Base-by-base conservation (phyloP, 108 stramenopile genomes). In the Nitzschia sp. region DNA sequence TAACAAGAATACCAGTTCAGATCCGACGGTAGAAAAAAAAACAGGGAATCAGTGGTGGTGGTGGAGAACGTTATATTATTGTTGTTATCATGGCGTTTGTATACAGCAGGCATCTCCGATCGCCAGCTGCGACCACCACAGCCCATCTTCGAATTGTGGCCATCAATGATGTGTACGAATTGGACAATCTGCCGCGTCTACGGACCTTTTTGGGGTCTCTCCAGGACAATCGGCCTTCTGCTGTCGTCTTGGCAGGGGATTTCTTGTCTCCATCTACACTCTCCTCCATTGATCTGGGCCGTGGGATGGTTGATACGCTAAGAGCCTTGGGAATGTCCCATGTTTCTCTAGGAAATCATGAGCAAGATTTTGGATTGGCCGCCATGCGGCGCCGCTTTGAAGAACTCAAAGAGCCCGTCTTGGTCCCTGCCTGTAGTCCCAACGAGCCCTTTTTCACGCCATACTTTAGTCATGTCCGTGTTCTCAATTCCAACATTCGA, bases 261-360 rank as follows among this genome's bases (percentile, higher is more conserved):
- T 93, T 93, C 63, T 41, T 90, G 1, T 77, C 79, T 22, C 87
- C 86, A 9, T 83, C 80, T 5, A 72, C 84, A 29, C 58, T 93
- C 20, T 76, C 79, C 17, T 80, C 80, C 43, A 80, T 93, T 17
- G 92, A 93, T 71, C 61, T 70, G 15, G 92, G 92, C 7, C 53
- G 74, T 24, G 87, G 83, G 10, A 81, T 84, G 62, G 83, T 90
- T 0, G 70, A 75, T 14, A 77, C 80, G 25, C 56, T 90, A n/a
- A 61, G 79, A 7, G 78, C 83, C 24, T 56, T 70, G 12, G 86
- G 86, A 11, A 57, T 90, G 12, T 81, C 86, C 11, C 87, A 90
- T 60, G 78, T 82, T 11, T 87, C 77, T 22, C 69, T 93, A 11
- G 92, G 92, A 0, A 93, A 90, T 77, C 89, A 93, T 54, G 92